These are phyloP conservation scores for Saccharum officinarum DNA, from an alignment of 176 grass and related monocot species.

Conservation along the genomic window DNA sequence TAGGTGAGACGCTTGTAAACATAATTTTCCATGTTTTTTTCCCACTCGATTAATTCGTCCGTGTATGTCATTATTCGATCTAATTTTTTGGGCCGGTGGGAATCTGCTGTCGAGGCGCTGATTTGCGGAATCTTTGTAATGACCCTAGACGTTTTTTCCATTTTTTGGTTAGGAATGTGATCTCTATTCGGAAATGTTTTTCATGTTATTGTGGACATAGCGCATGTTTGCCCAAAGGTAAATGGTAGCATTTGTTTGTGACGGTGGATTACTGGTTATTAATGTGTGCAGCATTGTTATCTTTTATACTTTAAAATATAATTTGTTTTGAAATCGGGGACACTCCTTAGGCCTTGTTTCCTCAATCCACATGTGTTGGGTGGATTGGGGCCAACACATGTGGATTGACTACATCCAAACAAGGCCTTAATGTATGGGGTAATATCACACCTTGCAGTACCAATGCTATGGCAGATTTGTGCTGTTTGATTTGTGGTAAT, in stretches of 20 bases:
- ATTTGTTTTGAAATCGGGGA: slow-evolving; percentile 30
- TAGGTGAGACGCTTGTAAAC: slow-evolving; percentile 34
- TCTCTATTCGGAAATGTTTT: not conserved
- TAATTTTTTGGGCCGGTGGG: not conserved
- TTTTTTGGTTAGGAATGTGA: not conserved
- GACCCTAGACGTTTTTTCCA: not conserved
- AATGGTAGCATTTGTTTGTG: not conserved
- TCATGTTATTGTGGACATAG: not conserved
- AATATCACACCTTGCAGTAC: not conserved
- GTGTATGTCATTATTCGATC: not conserved
- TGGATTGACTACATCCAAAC: too few species aligned
- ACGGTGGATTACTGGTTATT: not conserved
- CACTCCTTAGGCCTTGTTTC: too few species aligned
- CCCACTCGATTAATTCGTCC: not conserved
- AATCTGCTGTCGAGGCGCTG: not conserved
- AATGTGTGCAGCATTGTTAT: not conserved
- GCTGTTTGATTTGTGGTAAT: not conserved
- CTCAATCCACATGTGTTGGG: too few species aligned
- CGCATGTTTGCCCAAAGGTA: not conserved
- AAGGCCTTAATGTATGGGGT: not conserved
- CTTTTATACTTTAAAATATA: not conserved
- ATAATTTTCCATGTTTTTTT: not conserved
- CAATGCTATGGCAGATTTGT: not conserved
- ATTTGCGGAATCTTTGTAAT: not conserved
- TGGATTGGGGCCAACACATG: too few species aligned